Evolutionary conservation across 2,329 filamentous ascomycete species (phyloP).

Genomic region (Pseudogymnoascus sp.): DNA sequence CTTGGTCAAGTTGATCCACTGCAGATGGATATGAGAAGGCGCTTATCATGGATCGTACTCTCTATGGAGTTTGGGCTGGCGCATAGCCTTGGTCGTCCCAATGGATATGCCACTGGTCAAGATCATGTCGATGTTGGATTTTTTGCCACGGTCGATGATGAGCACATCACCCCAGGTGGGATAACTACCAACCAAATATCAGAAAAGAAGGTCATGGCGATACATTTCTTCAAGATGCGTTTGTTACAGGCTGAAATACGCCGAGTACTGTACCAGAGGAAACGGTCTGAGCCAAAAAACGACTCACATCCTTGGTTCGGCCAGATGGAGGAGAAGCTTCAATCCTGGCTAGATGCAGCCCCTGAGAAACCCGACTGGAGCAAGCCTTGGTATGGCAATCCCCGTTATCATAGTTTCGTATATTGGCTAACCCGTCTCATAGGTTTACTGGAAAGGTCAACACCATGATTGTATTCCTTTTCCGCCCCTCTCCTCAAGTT

Average conservation of each 20-base stretch:
- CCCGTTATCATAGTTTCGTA: background rate
- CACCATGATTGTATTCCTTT: conserved; percentile 80
- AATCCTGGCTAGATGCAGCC: conserved; percentile 68
- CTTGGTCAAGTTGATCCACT: conserved; percentile 55
- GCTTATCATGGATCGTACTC: conserved; percentile 79
- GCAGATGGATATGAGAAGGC: conserved; percentile 80
- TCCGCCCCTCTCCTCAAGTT: conserved; percentile 85
- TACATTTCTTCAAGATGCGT: conserved; percentile 91
- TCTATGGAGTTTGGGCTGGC: conserved; percentile 85
- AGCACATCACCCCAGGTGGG: conserved; percentile 69
- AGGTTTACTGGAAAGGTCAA: conserved; percentile 66
- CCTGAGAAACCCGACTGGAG: conserved; percentile 65
- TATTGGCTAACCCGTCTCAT: conserved; percentile 15
- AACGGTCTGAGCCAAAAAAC: conserved; percentile 64
- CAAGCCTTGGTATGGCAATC: conserved; percentile 58
- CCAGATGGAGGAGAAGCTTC: conserved; percentile 68
- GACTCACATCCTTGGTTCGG: conserved; percentile 83
- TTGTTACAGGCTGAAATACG: conserved; percentile 81
- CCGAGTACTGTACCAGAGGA: conserved; percentile 76
- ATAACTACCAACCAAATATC: conserved; percentile 64
- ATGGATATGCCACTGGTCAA: conserved; percentile 70
- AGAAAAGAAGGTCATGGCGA: conserved; percentile 77
- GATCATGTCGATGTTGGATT: conserved; percentile 81
- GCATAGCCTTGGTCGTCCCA: conserved; percentile 79
- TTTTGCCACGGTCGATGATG: conserved; percentile 74